A percentile compares a stretch with the other conserved stretches of the same genome.
These are phyloP conservation scores for Russula earlei DNA, from an alignment of 768 basidiomycete species.

Conservation along the genomic window DNA sequence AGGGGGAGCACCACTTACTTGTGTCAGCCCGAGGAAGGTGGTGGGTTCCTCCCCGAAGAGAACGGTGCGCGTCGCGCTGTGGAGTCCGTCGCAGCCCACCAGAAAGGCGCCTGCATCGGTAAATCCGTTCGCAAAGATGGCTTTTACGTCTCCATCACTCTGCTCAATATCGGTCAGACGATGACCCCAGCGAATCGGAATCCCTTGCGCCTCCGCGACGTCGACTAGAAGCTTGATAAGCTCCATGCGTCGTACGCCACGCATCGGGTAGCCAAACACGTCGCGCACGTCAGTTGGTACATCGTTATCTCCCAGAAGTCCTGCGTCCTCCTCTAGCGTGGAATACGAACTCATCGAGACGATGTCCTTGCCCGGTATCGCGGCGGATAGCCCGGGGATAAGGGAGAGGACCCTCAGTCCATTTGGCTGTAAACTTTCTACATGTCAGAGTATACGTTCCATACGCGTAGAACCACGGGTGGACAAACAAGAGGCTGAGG, in stretches of 20 bases:
- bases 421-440: slow-evolving; percentile 17
- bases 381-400: slow-evolving; percentile 3
- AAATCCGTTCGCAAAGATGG: slow-evolving; percentile 30
- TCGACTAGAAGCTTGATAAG: slow-evolving; percentile 28
- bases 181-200: slow-evolving; percentile 29
- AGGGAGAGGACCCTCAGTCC: slow-evolving; percentile 14
- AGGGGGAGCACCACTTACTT: slow-evolving; percentile 23
- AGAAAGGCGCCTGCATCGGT: slow-evolving; percentile 32
- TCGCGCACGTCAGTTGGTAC: slow-evolving; percentile 20
- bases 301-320: slow-evolving; percentile 25
- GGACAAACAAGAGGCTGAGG: slow-evolving; percentile 17
- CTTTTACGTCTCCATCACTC: slow-evolving; percentile 25
- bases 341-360: slow-evolving; percentile 13
- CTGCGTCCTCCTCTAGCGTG: slow-evolving; percentile 22
- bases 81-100: slow-evolving; percentile 38
- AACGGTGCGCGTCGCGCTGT: slow-evolving; percentile 31
- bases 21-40: slow-evolving; percentile 32
- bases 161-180: slow-evolving; percentile 28
- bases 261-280: slow-evolving; percentile 24
- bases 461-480: background rate
- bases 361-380: slow-evolving; percentile 12
- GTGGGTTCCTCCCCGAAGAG: slow-evolving; percentile 32
- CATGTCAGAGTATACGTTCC: background rate
- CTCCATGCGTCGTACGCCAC: slow-evolving; percentile 26
- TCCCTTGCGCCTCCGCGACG: slow-evolving; percentile 26